phyloP scores from a whole-genome alignment of 2,329 filamentous ascomycete genomes.

The Exophiala oligosperma region DNA sequence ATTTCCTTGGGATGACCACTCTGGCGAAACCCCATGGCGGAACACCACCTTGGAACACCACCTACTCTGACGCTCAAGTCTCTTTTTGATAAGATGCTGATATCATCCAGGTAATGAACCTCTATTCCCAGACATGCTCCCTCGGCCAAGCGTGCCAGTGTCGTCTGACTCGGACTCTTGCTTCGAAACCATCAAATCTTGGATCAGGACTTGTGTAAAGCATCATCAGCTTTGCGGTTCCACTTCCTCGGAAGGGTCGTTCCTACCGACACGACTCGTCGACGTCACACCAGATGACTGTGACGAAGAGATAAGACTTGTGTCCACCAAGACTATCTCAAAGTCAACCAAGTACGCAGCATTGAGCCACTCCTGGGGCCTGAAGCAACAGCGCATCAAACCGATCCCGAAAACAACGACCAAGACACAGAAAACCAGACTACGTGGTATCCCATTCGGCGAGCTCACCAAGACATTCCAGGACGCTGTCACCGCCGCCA shows the following conservation, averaged over 20 bases:
- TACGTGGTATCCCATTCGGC: slow-evolving; percentile 6
- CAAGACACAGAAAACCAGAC: not conserved
- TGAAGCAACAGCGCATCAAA: not conserved
- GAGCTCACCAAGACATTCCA: slow-evolving; percentile 22
- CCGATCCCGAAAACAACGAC: not conserved
- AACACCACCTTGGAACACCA: too few relatives aligned
- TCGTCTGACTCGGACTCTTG: not conserved
- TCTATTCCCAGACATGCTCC: not conserved
- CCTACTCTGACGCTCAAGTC: too few relatives aligned
- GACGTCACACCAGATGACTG: not conserved
- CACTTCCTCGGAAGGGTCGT: not conserved
- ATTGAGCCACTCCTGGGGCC: slow-evolving; percentile 10
- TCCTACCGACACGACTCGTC: not conserved
- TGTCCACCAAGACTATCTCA: not conserved
- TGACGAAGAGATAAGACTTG: not conserved
- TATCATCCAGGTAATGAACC: not conserved
- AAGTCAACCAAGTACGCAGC: slow-evolving; percentile 1
- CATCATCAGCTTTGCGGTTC: not conserved
- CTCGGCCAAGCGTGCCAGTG: not conserved
- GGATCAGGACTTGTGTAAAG: not conserved
- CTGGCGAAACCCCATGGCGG: too few relatives aligned
- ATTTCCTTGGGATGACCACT: too few relatives aligned
- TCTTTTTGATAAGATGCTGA: not conserved
- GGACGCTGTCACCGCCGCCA: slow-evolving; percentile 29
- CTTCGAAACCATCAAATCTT: not conserved